Conservation (phyloP, 352 stramenopile species). For the Phytophthora uliginosa region DNA sequence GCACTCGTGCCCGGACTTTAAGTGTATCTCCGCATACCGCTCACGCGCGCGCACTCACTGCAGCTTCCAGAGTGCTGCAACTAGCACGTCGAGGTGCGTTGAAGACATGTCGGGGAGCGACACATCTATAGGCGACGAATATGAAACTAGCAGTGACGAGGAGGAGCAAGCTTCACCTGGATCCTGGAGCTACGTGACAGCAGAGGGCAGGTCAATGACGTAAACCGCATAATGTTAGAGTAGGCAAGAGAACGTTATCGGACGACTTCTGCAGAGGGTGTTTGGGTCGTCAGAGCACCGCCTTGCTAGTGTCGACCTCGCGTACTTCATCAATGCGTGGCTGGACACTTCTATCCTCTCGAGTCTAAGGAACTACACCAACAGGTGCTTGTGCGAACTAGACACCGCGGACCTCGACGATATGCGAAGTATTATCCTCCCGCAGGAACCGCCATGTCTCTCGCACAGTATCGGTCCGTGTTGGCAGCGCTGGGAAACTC, state of each 20-base stretch:
- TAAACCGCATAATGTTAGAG: neutral
- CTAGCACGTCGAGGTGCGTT: neutral
- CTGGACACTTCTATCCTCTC: neutral
- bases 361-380: neutral
- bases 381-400: neutral
- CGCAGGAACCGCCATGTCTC: neutral
- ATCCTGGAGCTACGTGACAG: neutral
- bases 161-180: neutral
- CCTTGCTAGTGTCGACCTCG: no score
- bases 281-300: neutral
- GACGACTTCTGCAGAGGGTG: no score
- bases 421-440: neutral
- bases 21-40: neutral
- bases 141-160: neutral
- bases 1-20: no score
- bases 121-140: neutral
- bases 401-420: neutral
- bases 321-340: neutral
- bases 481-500: neutral
- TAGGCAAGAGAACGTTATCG: neutral
- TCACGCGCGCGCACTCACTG: neutral
- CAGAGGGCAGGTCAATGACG: neutral
- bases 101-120: neutral
- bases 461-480: neutral
- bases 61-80: neutral